Percentiles rank a stretch among this genome's conserved stretches.
Evolutionary conservation across 768 basidiomycete species (phyloP).

Genomic region (Tulasnella sp.): DNA sequence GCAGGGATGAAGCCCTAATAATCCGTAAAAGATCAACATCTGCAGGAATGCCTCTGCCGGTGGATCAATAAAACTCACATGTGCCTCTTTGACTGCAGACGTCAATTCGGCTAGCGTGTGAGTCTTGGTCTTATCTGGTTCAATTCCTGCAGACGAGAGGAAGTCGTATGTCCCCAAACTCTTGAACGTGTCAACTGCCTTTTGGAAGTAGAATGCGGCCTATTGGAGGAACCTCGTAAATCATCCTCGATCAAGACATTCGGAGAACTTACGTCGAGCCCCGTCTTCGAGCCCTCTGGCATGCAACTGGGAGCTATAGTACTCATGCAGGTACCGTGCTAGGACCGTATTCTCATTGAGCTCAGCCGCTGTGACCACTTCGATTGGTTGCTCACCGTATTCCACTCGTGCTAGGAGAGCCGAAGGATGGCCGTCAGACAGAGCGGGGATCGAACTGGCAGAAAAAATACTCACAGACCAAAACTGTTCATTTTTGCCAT

Average conservation of each 20-base stretch:
- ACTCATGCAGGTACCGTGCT: slow-evolving; percentile 10
- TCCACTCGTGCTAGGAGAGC: slow-evolving; percentile 26
- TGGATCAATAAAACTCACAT: neutral
- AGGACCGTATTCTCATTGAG: neutral
- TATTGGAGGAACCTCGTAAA: neutral
- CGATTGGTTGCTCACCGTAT: neutral
- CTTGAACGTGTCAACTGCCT: neutral
- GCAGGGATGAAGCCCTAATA: slow-evolving; percentile 43
- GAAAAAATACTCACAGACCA: slow-evolving; percentile 21
- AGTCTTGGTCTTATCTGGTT: neutral
- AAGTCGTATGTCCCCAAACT: neutral
- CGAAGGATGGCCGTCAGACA: neutral
- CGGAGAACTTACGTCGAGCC: slow-evolving; percentile 5
- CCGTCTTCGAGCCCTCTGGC: neutral
- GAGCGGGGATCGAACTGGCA: neutral
- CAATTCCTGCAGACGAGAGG: neutral
- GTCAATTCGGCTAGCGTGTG: neutral
- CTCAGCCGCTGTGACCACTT: neutral
- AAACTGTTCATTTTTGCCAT: slow-evolving; percentile 28
- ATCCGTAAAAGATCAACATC: neutral
- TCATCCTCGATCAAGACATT: neutral
- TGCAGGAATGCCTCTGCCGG: neutral
- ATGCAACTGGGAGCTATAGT: neutral
- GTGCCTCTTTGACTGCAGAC: neutral
- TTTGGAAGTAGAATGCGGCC: neutral